Percentiles rank a stretch among this genome's conserved stretches.
Conservation (phyloP, 73 alveolate species). For the Blepharisma japonicum region DNA sequence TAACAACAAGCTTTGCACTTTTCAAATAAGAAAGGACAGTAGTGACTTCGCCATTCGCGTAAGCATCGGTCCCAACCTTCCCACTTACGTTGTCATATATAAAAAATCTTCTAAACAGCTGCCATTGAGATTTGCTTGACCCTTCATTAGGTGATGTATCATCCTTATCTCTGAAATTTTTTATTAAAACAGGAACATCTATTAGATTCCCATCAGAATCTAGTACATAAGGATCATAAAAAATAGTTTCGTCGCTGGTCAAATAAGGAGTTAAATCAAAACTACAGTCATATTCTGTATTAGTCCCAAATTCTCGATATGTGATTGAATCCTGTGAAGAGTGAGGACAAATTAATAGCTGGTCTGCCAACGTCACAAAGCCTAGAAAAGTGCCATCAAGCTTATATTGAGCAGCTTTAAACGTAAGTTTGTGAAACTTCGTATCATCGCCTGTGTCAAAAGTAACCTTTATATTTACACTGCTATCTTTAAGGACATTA, state of each 20-base stretch:
- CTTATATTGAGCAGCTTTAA: slow-evolving; percentile 41
- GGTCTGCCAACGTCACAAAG: slow-evolving; percentile 42
- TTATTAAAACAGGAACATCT: slow-evolving; percentile 78
- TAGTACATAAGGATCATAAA: slow-evolving; percentile 73
- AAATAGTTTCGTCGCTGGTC: slow-evolving; percentile 39
- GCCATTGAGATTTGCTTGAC: slow-evolving; percentile 39
- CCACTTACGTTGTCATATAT: slow-evolving; percentile 66
- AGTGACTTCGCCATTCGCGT: slow-evolving; percentile 40
- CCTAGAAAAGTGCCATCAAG: slow-evolving; percentile 61
- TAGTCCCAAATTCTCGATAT: slow-evolving; percentile 68
- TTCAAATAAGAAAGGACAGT: slow-evolving; percentile 59
- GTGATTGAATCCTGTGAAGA: slow-evolving; percentile 36
- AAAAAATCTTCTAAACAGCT: slow-evolving; percentile 63
- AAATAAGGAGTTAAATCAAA: slow-evolving; percentile 48
- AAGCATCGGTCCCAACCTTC: slow-evolving; percentile 47
- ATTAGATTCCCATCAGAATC: slow-evolving; percentile 53
- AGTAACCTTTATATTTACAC: slow-evolving; percentile 45
- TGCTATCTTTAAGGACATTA: slow-evolving; percentile 36
- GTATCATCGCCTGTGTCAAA: slow-evolving; percentile 31
- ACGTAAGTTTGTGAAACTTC: slow-evolving; percentile 32
- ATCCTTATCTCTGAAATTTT: slow-evolving; percentile 46
- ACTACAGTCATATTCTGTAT: slow-evolving; percentile 53
- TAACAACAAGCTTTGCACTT: slow-evolving; percentile 43
- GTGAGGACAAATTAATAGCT: slow-evolving; percentile 53
- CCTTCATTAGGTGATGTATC: slow-evolving; percentile 43